These are phyloP conservation scores for Xylaria sp. DNA, from an alignment of 2,329 filamentous ascomycete species.

Conservation along the genomic window DNA sequence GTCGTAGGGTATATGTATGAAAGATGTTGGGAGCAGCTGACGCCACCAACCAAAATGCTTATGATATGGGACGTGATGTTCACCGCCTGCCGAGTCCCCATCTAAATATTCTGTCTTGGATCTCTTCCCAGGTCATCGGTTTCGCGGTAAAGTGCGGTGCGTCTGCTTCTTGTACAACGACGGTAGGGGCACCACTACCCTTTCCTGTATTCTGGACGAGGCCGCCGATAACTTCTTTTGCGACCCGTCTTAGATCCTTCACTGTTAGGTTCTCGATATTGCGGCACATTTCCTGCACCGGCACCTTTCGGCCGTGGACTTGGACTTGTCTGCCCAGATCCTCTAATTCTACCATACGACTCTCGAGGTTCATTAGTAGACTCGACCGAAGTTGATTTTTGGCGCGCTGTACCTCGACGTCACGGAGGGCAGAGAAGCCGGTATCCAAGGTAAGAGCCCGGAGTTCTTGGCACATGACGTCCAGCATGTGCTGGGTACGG, in stretches of 20 bases:
- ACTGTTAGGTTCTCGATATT: constrained; percentile 86
- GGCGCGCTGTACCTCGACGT: constrained; percentile 84
- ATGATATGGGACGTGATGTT: constrained; percentile 13
- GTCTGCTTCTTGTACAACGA: constrained; percentile 92
- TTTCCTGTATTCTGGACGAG: constrained; percentile 76
- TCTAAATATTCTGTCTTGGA: constrained; percentile 83
- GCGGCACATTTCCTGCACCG: constrained; percentile 91
- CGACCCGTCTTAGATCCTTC: constrained; percentile 82
- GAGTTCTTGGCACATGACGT: constrained; percentile 94
- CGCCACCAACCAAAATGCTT: constrained; percentile 14
- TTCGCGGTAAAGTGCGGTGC: constrained; percentile 74
- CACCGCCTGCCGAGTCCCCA: constrained; percentile 80
- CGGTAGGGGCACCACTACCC: constrained; percentile 89
- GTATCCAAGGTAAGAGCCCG: constrained; percentile 78
- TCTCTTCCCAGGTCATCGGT: constrained; percentile 84
- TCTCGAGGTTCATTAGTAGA: constrained; percentile 97
- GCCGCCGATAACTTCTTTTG: constrained; percentile 80
- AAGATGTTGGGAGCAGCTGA: constrained; percentile 8
- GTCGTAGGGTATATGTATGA: constrained; percentile 20
- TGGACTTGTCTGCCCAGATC: constrained; percentile 95
- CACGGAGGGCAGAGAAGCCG: constrained; percentile 77
- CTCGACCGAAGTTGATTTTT: constrained; percentile 96
- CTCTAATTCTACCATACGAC: constrained; percentile 95
- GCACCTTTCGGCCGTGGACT: constrained; percentile 92
- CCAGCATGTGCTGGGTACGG: constrained; percentile 83